Base-by-base conservation (phyloP, 2,329 filamentous ascomycete species). In the Decorospora gaudefroyi region DNA sequence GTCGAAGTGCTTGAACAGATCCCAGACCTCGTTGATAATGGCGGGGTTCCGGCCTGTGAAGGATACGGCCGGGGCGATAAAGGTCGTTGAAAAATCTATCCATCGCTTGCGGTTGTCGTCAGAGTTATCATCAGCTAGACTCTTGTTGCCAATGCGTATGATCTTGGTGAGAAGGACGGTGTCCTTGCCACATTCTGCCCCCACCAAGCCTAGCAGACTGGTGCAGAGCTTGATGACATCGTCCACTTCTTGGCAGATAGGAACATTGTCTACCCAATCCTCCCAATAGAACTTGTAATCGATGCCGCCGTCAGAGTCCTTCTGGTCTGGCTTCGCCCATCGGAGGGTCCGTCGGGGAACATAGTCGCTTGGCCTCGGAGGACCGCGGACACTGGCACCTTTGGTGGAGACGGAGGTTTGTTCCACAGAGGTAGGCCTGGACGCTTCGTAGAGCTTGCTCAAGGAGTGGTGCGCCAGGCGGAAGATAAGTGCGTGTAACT, bases 201-300 rank as follows among this genome's bases (percentile, higher is more conserved):
- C 92, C 0, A 91, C 87, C 16, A 92, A 75, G 54, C 93, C 95
- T 31, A 96, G 76, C 15, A 99, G 79, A 1, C 90, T 91, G 45
- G 84, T 82, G 69, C 90, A 95, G 0, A 96, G 80, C 2, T 86
- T 84, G 68, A 97, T 93, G 10, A 99, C 80, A 64, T 99, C 93
- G 51, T 96, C 90, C 4, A 96, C 83, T 1, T 78, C 87, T 67
- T 95, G 91, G 64, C 93, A 99, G 13, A 96, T 75, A 0, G 93
- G 95, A 31, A 99, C 79, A 53, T 93, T 95, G 70, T 97, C 92
- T 2, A 85, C 80, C 93, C 93, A 99, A 58, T 97, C 93, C 46
- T 96, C 90, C 85, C 93, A 96, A 70, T 99, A 99, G 67, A 95
- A 97, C 22, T 87, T 83, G 68, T 96, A 97, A 38, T 87, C 78